Conservation (phyloP, 2,329 filamentous ascomycete species). For the Aspergillus oerlinghausenensis region DNA sequence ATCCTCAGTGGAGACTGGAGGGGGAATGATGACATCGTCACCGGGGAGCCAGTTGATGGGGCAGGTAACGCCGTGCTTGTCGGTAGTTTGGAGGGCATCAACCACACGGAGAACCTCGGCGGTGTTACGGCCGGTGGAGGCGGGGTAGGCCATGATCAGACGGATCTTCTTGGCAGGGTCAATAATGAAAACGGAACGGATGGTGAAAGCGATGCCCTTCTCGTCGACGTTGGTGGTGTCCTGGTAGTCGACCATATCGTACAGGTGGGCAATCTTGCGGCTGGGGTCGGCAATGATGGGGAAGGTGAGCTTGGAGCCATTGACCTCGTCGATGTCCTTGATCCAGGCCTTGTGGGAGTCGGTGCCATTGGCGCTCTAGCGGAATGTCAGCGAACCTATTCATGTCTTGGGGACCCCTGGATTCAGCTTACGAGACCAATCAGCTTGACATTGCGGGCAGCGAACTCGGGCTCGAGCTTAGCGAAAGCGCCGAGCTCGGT, state of each 20-base stretch:
- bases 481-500: conserved; percentile 93
- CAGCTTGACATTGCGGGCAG: conserved; percentile 81
- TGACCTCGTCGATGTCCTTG: conserved; percentile 79
- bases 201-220: conserved; percentile 84
- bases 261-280: conserved; percentile 69
- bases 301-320: conserved; percentile 65
- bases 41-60: conserved; percentile 89
- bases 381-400: conserved; percentile 1
- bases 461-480: conserved; percentile 85
- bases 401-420: not conserved
- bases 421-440: conserved; percentile 62
- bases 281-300: conserved; percentile 81
- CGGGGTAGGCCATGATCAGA: conserved; percentile 88
- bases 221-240: conserved; percentile 76
- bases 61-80: conserved; percentile 83
- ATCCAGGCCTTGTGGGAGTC: conserved; percentile 84
- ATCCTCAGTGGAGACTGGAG: conserved; percentile 75
- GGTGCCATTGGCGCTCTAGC: conserved; percentile 70
- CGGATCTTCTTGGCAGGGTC: conserved; percentile 93
- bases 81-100: conserved; percentile 76
- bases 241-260: conserved; percentile 84
- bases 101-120: conserved; percentile 74
- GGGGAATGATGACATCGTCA: conserved; percentile 89
- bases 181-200: conserved; percentile 92
- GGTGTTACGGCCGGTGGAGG: conserved; percentile 81